Evolutionary conservation across 345 rosid genomes (phyloP).

Genomic region (Turritis glabra): DNA sequence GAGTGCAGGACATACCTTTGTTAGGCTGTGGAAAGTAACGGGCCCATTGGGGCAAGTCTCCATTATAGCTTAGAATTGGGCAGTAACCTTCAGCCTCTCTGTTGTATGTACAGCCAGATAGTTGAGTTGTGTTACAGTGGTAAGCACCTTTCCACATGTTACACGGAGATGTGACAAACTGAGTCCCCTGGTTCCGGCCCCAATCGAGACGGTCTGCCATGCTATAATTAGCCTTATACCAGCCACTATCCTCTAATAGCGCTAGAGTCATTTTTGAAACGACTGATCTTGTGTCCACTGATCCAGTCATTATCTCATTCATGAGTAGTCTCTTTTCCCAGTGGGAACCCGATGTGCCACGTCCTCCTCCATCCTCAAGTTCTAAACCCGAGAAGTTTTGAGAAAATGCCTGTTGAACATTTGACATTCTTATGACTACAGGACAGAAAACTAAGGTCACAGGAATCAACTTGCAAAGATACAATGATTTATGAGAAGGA

Average conservation of each 20-base stretch:
- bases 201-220: slow-evolving; percentile 98
- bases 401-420: slow-evolving; percentile 73
- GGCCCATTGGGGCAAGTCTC: slow-evolving; percentile 97
- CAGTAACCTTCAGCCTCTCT: slow-evolving; percentile 99
- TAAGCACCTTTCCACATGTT: slow-evolving; percentile 97
- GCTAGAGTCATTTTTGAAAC: slow-evolving; percentile 99
- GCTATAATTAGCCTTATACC: slow-evolving; percentile 98
- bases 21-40: slow-evolving; percentile 95
- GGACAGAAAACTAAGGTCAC: slow-evolving; percentile 11
- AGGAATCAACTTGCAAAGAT: neutral
- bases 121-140: slow-evolving; percentile 86
- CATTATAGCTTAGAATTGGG: slow-evolving; percentile 89
- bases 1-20: slow-evolving; percentile 56
- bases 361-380: slow-evolving; percentile 99
- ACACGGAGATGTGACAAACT: slow-evolving; percentile 88
- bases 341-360: slow-evolving; percentile 99
- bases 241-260: slow-evolving; percentile 95
- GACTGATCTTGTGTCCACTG: slow-evolving; percentile 96
- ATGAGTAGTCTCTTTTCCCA: slow-evolving; percentile 99
- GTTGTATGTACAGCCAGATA: slow-evolving; percentile 97
- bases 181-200: slow-evolving; percentile 97
- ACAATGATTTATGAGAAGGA: neutral
- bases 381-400: slow-evolving; percentile 95
- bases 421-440: slow-evolving; percentile 9
- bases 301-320: slow-evolving; percentile 99